Conservation (phyloP, 495 filamentous ascomycete genomes). For the Penicillium steckii region DNA sequence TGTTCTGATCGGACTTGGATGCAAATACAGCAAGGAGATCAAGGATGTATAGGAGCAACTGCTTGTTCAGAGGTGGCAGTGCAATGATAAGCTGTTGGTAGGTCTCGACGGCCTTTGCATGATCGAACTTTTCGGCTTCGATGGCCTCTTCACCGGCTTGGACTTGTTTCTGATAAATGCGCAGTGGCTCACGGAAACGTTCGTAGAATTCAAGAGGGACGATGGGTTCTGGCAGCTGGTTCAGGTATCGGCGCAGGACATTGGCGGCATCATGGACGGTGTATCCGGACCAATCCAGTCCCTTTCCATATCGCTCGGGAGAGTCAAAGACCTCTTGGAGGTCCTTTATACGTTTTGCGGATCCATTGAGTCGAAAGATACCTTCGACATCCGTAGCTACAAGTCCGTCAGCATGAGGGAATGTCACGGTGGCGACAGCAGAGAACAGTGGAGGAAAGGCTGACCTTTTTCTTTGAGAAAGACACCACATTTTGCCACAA, state of each 20-base stretch:
- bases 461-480: conserved; percentile 97
- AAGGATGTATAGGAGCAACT: conserved; percentile 93
- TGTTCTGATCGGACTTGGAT: conserved; percentile 93
- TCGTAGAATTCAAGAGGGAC: conserved; percentile 94
- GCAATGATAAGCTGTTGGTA: conserved; percentile 93
- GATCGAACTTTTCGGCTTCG: conserved; percentile 62
- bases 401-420: conserved; percentile 14
- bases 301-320: conserved; percentile 94
- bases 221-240: conserved; percentile 91
- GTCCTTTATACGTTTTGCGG: conserved; percentile 98
- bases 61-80: conserved; percentile 88
- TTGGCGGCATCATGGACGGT: conserved; percentile 99
- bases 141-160: conserved; percentile 16
- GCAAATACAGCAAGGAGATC: conserved; percentile 98
- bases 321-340: conserved; percentile 89
- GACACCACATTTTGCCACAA: conserved; percentile 97
- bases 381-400: conserved; percentile 93
- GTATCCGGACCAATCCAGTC: conserved; percentile 94
- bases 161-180: conserved; percentile 71
- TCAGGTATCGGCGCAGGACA: conserved; percentile 91
- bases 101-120: conserved; percentile 68
- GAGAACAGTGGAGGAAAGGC: conserved; percentile 16
- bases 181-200: conserved; percentile 80
- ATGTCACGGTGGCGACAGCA: not conserved
- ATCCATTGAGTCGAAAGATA: conserved; percentile 94